Base-by-base conservation (phyloP, 2,329 filamentous ascomycete genomes). In the Xylariaceae sp. region DNA sequence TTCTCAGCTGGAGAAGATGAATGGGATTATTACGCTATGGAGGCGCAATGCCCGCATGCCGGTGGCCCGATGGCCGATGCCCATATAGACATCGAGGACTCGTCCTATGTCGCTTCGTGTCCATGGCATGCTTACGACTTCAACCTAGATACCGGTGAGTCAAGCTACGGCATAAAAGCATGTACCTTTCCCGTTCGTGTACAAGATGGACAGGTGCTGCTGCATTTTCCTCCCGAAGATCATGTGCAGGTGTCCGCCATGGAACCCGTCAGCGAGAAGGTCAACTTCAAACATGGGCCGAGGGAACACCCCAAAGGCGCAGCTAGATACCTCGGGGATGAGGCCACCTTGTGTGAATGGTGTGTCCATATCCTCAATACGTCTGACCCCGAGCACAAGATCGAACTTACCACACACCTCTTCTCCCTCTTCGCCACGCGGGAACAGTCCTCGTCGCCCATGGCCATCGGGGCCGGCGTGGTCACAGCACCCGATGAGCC, bases 111-210 rank as follows among this genome's bases (percentile, higher is more conserved):
- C 16, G 66, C 61, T 13, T 68, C 66, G 2, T 70, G 67, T 43
- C 67, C 67, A 11, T 70, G 67, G 67, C 67, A 70, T 50, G 67
- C 67, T 2, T 70, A 70, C 47, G 67, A 70, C 48, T 70, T 70
- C 45, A 69, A 69, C 39, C 64, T 69, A 40, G 65, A 69, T 51
- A 69, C 67, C 1, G 67, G 67, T 38, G 64, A 69, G 52, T 70
- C 67, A 5, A 70, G 66, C 43, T 64, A 68, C 13, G 67, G 67
- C 9, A 59, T 69, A 43, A 68, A 67, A 50, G 59, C 67, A 3
- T 70, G 67, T 52, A 70, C 66, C 1, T 70, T 67, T 35, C 64
- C 65, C 1, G 57, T 70, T 29, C 50, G 60, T 34, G 52, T 68
- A 4, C 44, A 52, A 5, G 59, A 57, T 16, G 64, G 59, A 4